phyloP scores from a whole-genome alignment of 164 flowering plant species.

The Annona cherimola region DNA sequence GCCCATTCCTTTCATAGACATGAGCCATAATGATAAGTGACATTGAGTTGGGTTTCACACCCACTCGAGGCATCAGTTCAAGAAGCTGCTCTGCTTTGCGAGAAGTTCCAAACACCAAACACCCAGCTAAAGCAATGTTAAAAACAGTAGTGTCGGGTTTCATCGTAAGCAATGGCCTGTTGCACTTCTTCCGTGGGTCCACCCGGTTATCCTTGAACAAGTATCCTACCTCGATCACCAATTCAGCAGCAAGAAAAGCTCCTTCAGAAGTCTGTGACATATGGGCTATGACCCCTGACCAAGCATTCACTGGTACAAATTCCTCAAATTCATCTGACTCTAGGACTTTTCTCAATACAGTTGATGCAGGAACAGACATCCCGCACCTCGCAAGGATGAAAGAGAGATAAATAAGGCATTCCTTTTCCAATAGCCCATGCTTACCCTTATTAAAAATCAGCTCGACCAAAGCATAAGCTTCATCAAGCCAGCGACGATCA shows the following conservation, averaged over 20 bases:
- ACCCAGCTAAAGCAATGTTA: slow-evolving; percentile 67
- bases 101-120: slow-evolving; percentile 63
- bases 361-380: slow-evolving; percentile 67
- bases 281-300: slow-evolving; percentile 76
- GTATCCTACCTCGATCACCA: slow-evolving; percentile 81
- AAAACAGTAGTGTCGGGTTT: slow-evolving; percentile 68
- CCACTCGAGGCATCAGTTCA: slow-evolving; percentile 79
- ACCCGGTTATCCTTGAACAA: slow-evolving; percentile 73
- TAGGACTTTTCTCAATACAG: slow-evolving; percentile 70
- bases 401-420: slow-evolving; percentile 61
- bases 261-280: slow-evolving; percentile 68
- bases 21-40: slow-evolving; percentile 70
- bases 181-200: slow-evolving; percentile 83
- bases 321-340: slow-evolving; percentile 39
- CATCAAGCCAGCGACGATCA: slow-evolving; percentile 51
- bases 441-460: slow-evolving; percentile 55
- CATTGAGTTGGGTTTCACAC: slow-evolving; percentile 53
- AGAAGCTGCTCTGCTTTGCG: slow-evolving; percentile 92
- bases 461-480: slow-evolving; percentile 61
- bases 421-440: slow-evolving; percentile 60
- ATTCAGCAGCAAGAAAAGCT: slow-evolving; percentile 71
- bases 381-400: slow-evolving; percentile 55
- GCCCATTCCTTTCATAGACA: slow-evolving; percentile 84
- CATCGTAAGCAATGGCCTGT: slow-evolving; percentile 72
- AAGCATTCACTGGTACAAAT: slow-evolving; percentile 63